These are phyloP conservation scores for Raffaelea albimanens DNA, from an alignment of 2,329 filamentous ascomycete species.

Conservation along the genomic window DNA sequence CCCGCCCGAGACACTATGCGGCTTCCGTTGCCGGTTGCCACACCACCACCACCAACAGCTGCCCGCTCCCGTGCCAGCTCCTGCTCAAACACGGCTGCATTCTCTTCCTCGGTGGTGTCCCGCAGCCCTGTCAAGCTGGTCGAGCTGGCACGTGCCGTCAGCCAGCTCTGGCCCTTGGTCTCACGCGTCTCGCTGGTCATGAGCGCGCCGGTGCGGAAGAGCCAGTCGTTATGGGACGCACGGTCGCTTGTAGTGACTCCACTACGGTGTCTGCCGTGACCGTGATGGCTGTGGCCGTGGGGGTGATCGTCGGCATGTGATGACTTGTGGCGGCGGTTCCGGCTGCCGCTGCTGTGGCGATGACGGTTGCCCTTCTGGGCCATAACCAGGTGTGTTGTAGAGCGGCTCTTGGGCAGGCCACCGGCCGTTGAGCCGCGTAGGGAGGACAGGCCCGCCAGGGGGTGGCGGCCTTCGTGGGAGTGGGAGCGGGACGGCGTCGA, in stretches of 20 bases:
- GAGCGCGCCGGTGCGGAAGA: constrained; percentile 52
- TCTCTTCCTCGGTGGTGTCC: constrained; percentile 38
- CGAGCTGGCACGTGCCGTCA: constrained; percentile 55
- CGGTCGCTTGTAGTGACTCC: background rate
- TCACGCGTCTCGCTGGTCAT: constrained; percentile 55
- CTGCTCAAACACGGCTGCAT: constrained; percentile 31
- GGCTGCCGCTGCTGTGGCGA: constrained; percentile 3
- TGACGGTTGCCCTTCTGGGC: constrained; percentile 6
- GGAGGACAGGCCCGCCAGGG: background rate
- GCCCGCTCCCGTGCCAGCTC: constrained; percentile 42
- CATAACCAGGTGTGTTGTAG: constrained; percentile 46
- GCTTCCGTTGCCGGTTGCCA: constrained; percentile 30
- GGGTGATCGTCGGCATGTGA: constrained; percentile 15
- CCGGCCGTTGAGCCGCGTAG: background rate
- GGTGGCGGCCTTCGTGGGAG: constrained; percentile 24
- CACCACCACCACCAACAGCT: constrained; percentile 27
- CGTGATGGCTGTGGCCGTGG: constrained; percentile 14
- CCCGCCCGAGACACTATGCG: constrained; percentile 33
- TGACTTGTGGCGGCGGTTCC: constrained; percentile 13
- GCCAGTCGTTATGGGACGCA: constrained; percentile 49
- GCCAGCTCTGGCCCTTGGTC: constrained; percentile 60
- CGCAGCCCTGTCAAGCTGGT: constrained; percentile 47
- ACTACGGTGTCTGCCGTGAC: constrained; percentile 20
- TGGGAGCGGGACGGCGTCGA: constrained; percentile 32
- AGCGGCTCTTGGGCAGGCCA: constrained; percentile 51